Evolutionary conservation across 495 filamentous ascomycete species (phyloP), one percentile per base, ranked within the genome.

Genomic region (Trichoderma parareesei): DNA sequence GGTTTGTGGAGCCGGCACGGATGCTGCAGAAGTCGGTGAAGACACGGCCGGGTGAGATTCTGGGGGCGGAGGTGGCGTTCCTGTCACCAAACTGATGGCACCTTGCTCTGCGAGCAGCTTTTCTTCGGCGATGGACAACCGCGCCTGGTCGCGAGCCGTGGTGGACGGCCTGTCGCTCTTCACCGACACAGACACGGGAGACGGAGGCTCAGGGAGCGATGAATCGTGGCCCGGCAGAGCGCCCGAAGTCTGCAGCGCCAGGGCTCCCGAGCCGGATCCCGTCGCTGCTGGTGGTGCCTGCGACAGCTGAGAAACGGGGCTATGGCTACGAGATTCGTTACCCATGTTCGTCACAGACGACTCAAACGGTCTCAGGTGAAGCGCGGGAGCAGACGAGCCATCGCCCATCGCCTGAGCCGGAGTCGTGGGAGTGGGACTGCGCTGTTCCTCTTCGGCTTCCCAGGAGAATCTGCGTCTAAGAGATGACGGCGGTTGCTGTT

Each of bases 51-150:
- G 79, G 67, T 80, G 78, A 40, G 77, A 74, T 14, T 77, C 71
- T 13, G 53, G 7, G 37, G 44, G 8, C 10, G 65, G 65, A 4
- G 79, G 74, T 5, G 75, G 70, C 10, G 73, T 67, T 11, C 72
- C 68, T 9, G 71, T 69, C 8, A 72, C 65, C 11, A 66, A 68
- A 61, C 68, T 71, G 35, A 70, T 65, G n/a, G 72, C 72, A 7
- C 70, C 66, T 41, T 71, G 71, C 10, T 57, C 53, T 3, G 70
- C 60, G 18, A 74, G 65, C 5, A 71, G 71, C 65, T 81, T 78
- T 66, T 82, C 79, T 8, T 82, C 79, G 1, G 74, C 76, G 3
- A 79, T 67, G 1, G 78, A 80, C 38, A 71, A 61, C 16, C 67
- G 63, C 5, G 62, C 65, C 69, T 57, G 53, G 35, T 57, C 53